These are phyloP conservation scores for Alternaria brassicicola DNA, from an alignment of 2,329 filamentous ascomycete species.

Conservation along the genomic window DNA sequence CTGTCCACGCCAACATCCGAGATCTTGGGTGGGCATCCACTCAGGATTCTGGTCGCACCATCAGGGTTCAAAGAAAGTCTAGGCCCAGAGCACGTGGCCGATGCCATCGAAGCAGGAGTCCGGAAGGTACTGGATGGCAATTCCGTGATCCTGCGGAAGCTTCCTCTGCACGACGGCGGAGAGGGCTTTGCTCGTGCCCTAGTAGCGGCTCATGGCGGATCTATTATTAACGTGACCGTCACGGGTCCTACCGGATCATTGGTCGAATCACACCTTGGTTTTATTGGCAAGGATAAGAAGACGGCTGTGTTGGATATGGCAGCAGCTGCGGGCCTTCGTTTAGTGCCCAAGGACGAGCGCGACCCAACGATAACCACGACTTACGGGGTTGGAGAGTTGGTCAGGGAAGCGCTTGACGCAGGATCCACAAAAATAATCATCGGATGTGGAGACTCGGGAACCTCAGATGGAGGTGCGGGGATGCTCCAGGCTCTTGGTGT, in stretches of 20 bases:
- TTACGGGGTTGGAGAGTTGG: constrained; percentile 59
- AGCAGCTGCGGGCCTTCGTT: constrained; percentile 58
- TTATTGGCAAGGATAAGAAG: constrained; percentile 45
- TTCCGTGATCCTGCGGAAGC: constrained; percentile 54
- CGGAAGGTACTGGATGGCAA: constrained; percentile 50
- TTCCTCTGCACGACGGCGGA: constrained; percentile 60
- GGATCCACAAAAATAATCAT: constrained; percentile 56
- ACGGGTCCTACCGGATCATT: constrained; percentile 54
- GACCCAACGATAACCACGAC: constrained; percentile 59
- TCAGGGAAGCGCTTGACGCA: constrained; percentile 54
- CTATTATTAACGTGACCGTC: constrained; percentile 48
- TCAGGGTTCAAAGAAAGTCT: constrained; percentile 63
- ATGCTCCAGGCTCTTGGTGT: constrained; percentile 62
- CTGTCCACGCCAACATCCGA: constrained; percentile 30
- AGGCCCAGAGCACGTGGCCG: constrained; percentile 55
- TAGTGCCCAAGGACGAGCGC: constrained; percentile 54
- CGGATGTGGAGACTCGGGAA: constrained; percentile 62
- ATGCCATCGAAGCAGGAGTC: constrained; percentile 59
- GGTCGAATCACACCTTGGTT: constrained; percentile 56
- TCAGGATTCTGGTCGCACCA: constrained; percentile 56
- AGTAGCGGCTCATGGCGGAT: constrained; percentile 53
- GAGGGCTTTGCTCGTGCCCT: constrained; percentile 59
- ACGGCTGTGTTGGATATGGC: constrained; percentile 62
- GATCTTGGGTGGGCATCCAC: constrained; percentile 24
- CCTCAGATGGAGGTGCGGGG: constrained; percentile 60